phyloP scores from a whole-genome alignment of 2,329 filamentous ascomycete genomes.

The Tolypocladium amazonense region DNA sequence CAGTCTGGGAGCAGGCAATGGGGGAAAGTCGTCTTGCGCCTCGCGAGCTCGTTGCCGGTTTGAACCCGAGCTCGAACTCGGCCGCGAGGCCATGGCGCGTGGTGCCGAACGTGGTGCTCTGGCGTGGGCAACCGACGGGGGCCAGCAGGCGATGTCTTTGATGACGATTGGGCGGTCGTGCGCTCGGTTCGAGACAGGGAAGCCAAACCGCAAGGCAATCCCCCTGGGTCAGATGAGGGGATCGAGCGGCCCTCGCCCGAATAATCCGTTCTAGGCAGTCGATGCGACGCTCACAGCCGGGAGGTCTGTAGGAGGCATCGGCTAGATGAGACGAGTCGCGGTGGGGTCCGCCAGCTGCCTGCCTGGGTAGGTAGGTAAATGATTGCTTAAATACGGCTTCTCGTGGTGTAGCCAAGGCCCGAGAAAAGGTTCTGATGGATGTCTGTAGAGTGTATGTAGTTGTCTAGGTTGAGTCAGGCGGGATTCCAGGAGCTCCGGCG shows the following conservation, averaged over 20 bases:
- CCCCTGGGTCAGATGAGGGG: background rate
- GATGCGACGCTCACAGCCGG: background rate
- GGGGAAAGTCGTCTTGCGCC: slow-evolving; percentile 18
- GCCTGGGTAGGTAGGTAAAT: background rate
- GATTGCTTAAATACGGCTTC: background rate
- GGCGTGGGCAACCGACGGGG: background rate
- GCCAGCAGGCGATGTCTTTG: background rate
- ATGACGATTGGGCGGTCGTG: background rate
- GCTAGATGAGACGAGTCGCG: background rate
- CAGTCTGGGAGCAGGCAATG: slow-evolving; percentile 18
- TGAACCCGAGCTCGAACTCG: slow-evolving; percentile 19
- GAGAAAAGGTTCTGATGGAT: background rate
- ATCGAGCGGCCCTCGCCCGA: background rate
- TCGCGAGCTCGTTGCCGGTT: slow-evolving; percentile 19
- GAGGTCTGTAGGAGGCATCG: background rate
- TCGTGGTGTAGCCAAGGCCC: background rate
- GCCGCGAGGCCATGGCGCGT: slow-evolving; percentile 20
- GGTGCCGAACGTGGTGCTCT: background rate
- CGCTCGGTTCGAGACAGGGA: background rate
- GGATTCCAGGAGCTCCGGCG: background rate
- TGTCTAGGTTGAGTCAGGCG: background rate
- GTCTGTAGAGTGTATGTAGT: background rate
- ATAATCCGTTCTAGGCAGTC: background rate
- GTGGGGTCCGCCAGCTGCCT: background rate
- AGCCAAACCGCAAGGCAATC: background rate